Percentiles rank a stretch among this genome's conserved stretches.
Evolutionary conservation across 805 yeast species (phyloP).

Genomic region (Candida ipomoeae): DNA sequence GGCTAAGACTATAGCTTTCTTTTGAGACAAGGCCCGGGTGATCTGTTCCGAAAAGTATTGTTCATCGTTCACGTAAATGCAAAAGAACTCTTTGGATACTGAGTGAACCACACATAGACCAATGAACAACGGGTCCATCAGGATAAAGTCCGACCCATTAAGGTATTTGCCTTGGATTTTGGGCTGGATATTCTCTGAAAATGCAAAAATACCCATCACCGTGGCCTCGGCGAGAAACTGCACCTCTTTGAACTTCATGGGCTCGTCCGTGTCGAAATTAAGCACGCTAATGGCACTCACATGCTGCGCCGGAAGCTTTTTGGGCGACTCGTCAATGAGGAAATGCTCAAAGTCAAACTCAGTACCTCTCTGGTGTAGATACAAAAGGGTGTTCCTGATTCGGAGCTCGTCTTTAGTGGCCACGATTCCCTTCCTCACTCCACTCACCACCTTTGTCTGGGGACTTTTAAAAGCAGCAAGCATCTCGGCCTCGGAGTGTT

Average conservation of each 20-base stretch:
- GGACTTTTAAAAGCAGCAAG: conserved; percentile 6
- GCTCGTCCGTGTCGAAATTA: conserved; percentile 4
- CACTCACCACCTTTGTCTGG: conserved; percentile 8
- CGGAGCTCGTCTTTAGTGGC: conserved; percentile 53
- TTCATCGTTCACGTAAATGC: conserved; percentile 53
- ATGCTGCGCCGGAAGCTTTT: conserved; percentile 5
- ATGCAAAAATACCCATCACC: conserved; percentile 11
- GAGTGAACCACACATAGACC: conserved; percentile 70
- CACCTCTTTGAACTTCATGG: not conserved
- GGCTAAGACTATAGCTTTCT: conserved; percentile 40
- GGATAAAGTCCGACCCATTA: conserved; percentile 2
- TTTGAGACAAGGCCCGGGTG: conserved; percentile 7
- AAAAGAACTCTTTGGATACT: conserved; percentile 32
- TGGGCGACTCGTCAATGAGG: conserved; percentile 10
- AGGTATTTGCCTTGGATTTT: not conserved
- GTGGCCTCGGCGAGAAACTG: conserved; percentile 13
- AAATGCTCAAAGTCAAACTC: conserved; percentile 11
- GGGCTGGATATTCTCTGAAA: not conserved
- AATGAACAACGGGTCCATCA: conserved; percentile 24
- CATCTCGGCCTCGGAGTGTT: conserved; percentile 17
- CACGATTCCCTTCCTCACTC: conserved; percentile 20
- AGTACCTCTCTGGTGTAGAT: conserved; percentile 44
- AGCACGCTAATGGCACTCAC: conserved; percentile 13
- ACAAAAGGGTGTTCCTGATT: conserved; percentile 45
- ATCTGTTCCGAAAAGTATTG: conserved; percentile 11